Base-by-base conservation (phyloP, 2,329 filamentous ascomycete species). In the Hypoxylon sp. region DNA sequence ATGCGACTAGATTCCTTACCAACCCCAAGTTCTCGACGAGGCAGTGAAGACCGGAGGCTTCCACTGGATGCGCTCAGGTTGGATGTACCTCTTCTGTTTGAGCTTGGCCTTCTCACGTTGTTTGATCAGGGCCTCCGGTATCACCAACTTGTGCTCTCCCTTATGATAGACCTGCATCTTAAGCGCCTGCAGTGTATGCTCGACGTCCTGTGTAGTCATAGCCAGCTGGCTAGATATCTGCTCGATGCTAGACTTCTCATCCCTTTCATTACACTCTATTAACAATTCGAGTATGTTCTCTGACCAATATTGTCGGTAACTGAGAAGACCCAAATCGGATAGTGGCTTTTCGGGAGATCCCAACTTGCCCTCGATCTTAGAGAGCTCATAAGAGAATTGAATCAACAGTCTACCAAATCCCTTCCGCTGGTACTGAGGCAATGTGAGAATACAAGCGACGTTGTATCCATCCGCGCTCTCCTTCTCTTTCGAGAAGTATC, bases 401-500 rank as follows among this genome's bases (percentile, higher is more conserved):
- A 99, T 99, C 63, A 99, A 87, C 11, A 99, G 86, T 66, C 94
- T 91, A 24, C 97, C 96, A 75, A 96, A 98, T 0, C 96, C 96
- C 77, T 97, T 96, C 24, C 96, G 90, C 80, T 99, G 96, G 75
- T 97, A 98, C 78, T 99, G 97, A 0, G 96, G 96, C 3, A 99
- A 85, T 0, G 96, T 99, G 65, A 99, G 85, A 78, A 99, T 99
- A 87, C 97, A 99, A 3, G 96, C 97, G 33, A 99, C 91, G 78
- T 99, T 99, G 86, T 98, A 99, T 31, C 93, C 94, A 75, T 99
- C 97, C 0, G 94, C 94, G 42, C 92, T 95, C 80, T 99, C 96
- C 74, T 99, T 99, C 80, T 99, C 96, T 79, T 99, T 99, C 62
- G 93, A 97, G 80, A 99, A 99, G 78, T 98, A 99, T n/a, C 96